A percentile compares a stretch with the other conserved stretches of the same genome.
These are phyloP conservation scores for Cystofilobasidium macerans DNA, from an alignment of 768 basidiomycete species.

Conservation along the genomic window DNA sequence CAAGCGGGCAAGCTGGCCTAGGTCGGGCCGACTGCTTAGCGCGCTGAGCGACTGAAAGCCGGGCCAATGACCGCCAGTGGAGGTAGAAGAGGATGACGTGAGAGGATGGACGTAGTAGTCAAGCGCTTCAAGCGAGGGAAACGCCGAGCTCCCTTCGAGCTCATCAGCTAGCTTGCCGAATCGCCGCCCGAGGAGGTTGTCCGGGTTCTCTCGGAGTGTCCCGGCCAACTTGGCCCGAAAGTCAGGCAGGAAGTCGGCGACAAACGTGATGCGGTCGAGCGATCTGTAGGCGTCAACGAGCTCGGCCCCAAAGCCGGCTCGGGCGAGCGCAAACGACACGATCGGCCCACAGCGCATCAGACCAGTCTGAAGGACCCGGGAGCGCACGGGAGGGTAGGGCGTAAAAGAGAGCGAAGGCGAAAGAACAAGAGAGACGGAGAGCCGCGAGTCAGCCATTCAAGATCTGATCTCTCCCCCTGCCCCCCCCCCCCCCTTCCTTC, in stretches of 20 bases:
- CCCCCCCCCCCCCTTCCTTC: no score
- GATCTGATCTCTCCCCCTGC: no score
- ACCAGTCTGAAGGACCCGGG: slow-evolving; percentile 56
- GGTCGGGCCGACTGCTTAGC: neutral
- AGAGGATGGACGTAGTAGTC: slow-evolving; percentile 67
- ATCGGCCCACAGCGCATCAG: slow-evolving; percentile 38
- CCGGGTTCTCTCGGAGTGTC: slow-evolving; percentile 40
- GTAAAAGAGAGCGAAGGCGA: no score
- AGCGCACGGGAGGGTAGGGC: slow-evolving; percentile 25
- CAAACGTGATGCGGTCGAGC: neutral
- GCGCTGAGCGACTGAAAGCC: neutral
- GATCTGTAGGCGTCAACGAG: slow-evolving; percentile 15
- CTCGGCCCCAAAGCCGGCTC: slow-evolving; percentile 59
- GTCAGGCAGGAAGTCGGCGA: slow-evolving; percentile 32
- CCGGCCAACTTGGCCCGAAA: slow-evolving; percentile 27
- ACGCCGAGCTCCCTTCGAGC: slow-evolving; percentile 45
- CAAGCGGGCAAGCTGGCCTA: neutral
- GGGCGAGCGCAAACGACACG: slow-evolving; percentile 66
- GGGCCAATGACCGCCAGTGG: slow-evolving; percentile 22
- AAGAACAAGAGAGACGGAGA: neutral
- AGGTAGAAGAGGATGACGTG: slow-evolving; percentile 40
- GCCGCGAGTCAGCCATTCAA: no score
- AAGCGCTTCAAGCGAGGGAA: slow-evolving; percentile 64
- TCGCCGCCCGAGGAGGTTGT: slow-evolving; percentile 53
- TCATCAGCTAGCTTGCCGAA: slow-evolving; percentile 55